phyloP scores from a whole-genome alignment of 495 filamentous ascomycete genomes.

The Usnea hakonensis region DNA sequence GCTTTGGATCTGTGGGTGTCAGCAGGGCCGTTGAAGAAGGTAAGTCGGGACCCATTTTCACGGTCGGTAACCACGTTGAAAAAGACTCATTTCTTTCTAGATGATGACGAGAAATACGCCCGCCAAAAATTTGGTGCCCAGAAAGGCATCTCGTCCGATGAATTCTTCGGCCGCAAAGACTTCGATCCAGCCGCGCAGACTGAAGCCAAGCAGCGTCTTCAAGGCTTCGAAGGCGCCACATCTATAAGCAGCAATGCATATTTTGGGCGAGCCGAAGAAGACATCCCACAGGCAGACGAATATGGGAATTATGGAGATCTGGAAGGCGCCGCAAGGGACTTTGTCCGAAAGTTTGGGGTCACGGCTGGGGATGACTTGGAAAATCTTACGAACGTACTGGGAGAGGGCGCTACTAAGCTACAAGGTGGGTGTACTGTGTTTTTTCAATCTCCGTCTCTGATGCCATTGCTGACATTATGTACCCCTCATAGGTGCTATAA shows the following conservation, averaged over 20 bases:
- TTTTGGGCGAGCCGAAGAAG: slow-evolving; percentile 84
- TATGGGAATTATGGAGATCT: slow-evolving; percentile 69
- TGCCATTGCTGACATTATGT: slow-evolving; percentile 14
- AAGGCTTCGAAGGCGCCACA: slow-evolving; percentile 86
- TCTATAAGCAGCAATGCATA: slow-evolving; percentile 93
- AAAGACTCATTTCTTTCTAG: slow-evolving; percentile 29
- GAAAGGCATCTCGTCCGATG: slow-evolving; percentile 95
- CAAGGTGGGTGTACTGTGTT: slow-evolving; percentile 48
- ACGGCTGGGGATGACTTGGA: slow-evolving; percentile 94
- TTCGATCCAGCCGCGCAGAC: slow-evolving; percentile 74
- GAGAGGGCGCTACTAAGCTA: slow-evolving; percentile 74
- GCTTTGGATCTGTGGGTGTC: slow-evolving; percentile 79
- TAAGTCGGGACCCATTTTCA: slow-evolving; percentile 32
- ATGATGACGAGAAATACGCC: slow-evolving; percentile 65
- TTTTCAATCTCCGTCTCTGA: background rate
- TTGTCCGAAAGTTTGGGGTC: slow-evolving; percentile 86
- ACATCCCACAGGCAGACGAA: slow-evolving; percentile 47
- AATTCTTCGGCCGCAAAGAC: slow-evolving; percentile 87
- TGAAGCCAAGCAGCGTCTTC: slow-evolving; percentile 78
- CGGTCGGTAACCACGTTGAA: slow-evolving; percentile 5
- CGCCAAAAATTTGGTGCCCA: slow-evolving; percentile 80
- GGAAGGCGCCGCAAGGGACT: slow-evolving; percentile 87
- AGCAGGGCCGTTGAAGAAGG: slow-evolving; percentile 62
- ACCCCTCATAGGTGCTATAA: slow-evolving; percentile 54
- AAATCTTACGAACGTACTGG: slow-evolving; percentile 70